Base-by-base conservation (phyloP, 805 yeast species). In the Ogataea nitratoaversa region DNA sequence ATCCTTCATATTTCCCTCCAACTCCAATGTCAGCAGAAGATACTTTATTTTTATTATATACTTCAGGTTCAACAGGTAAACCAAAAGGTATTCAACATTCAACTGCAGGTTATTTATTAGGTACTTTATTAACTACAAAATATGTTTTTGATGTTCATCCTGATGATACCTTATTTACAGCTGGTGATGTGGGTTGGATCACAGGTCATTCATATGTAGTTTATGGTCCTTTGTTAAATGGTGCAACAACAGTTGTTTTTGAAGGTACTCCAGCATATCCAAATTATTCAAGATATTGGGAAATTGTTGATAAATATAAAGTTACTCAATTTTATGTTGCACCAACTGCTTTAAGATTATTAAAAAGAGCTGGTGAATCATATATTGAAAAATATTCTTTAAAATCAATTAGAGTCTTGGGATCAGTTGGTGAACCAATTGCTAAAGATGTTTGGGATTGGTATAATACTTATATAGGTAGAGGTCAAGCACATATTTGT, bases 161-260 rank as follows among this genome's bases (percentile, higher is more conserved):
- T 44, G 84, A 83, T 47, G 98, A 93, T 65, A 74, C 84, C 32
- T 67, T 91, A 46, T 91, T 93, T 72, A 91, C 98, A 31, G 98
- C 98, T 30, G 98, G 98, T 60, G 98, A 93, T 63, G 88, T 93
- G 41, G 98, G 99, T 61, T 93, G 99, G 98, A 93, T 93, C 62
- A 93, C 99, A 14, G 98, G 98, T 53, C 99, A 93, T 66, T 85
- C 97, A 8, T 93, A 91, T 61, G 95, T 88, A 32, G 77, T 91
- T 34, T 93, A 93, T 59, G 98, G 98, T 44, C 99, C 99, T 31
- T 76, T 93, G 52, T 68, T 80, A 34, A 65, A 81, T 25, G 99
- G 98, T 66, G 86, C 90, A 39, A 82, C 98, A 35, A 81, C 96
- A 8, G 84, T 93, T 39, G 86, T 91, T 42, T 93, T 93, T 62